Percentiles rank a stretch among this genome's conserved stretches.
Evolutionary conservation across 495 filamentous ascomycete genomes (phyloP).

Genomic region (Neurospora sp.): DNA sequence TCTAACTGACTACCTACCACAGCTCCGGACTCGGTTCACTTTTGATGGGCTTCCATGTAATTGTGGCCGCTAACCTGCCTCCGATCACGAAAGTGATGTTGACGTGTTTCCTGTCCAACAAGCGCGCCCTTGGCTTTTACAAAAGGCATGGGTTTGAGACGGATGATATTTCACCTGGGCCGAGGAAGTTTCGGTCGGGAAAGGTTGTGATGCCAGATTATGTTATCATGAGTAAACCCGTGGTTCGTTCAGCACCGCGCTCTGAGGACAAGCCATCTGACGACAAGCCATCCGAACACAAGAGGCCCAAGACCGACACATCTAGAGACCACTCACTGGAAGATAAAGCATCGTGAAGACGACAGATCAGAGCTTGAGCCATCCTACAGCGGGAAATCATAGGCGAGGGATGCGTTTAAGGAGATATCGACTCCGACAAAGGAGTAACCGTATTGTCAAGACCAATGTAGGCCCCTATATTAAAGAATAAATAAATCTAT

Average conservation of each 20-base stretch:
- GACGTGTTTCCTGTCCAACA: constrained; percentile 67
- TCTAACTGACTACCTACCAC: background rate
- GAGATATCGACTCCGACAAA: background rate
- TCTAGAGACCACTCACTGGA: background rate
- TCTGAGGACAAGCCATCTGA: background rate
- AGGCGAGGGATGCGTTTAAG: background rate
- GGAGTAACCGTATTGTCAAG: background rate
- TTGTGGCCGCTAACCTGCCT: constrained; percentile 33
- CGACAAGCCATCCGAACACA: background rate
- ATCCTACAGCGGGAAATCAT: background rate
- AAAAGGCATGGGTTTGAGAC: constrained; percentile 52
- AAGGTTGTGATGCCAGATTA: constrained; percentile 57
- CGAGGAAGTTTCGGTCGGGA: constrained; percentile 53
- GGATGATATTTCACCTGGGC: constrained; percentile 56
- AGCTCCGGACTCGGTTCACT: constrained; percentile 38
- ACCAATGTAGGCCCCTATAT: background rate
- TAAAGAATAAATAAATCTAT: background rate
- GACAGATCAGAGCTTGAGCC: background rate
- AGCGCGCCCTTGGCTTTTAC: constrained; percentile 54
- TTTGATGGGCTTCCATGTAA: constrained; percentile 35
- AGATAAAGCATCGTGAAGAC: background rate
- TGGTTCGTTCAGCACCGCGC: constrained; percentile 10
- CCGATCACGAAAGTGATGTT: constrained; percentile 69
- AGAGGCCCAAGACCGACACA: background rate
- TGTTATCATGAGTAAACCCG: constrained; percentile 56